Evolutionary conservation across 805 yeast species (phyloP).

Genomic region (Metschnikowia aberdeeniae): DNA sequence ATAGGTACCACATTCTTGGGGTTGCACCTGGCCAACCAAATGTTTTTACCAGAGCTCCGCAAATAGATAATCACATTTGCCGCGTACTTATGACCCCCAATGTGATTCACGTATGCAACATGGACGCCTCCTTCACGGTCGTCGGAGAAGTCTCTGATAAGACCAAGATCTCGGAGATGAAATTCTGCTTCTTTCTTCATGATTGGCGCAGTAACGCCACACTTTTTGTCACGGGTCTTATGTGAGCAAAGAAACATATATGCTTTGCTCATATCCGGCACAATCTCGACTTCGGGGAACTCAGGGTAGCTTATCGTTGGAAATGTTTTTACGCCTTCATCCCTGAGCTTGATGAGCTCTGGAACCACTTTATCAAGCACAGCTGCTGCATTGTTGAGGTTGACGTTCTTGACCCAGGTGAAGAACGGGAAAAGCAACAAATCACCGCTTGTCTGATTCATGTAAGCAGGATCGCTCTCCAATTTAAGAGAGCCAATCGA

Average conservation of each 20-base stretch:
- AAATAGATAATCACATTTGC: slow-evolving; percentile 82
- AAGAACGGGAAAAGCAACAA: slow-evolving; percentile 70
- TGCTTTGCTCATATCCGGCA: slow-evolving; percentile 29
- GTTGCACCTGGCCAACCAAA: slow-evolving; percentile 84
- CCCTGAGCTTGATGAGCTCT: slow-evolving; percentile 27
- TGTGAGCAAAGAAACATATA: slow-evolving; percentile 83
- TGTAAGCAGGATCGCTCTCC: slow-evolving; percentile 39
- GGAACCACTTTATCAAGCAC: slow-evolving; percentile 47
- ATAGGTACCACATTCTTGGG: slow-evolving; percentile 75
- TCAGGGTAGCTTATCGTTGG: slow-evolving; percentile 8
- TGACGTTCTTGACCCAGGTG: slow-evolving; percentile 58
- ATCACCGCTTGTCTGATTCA: slow-evolving; percentile 48
- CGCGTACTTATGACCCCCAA: slow-evolving; percentile 94
- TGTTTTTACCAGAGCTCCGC: slow-evolving; percentile 60
- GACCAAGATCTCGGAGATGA: slow-evolving; percentile 64
- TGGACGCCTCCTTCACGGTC: slow-evolving; percentile 68
- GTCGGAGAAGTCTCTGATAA: slow-evolving; percentile 75
- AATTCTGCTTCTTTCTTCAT: slow-evolving; percentile 75
- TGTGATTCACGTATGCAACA: slow-evolving; percentile 73
- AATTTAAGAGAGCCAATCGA: slow-evolving; percentile 47
- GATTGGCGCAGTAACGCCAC: slow-evolving; percentile 92
- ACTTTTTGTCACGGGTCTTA: slow-evolving; percentile 82
- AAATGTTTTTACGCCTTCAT: slow-evolving; percentile 6
- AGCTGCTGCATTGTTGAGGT: slow-evolving; percentile 36
- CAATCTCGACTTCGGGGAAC: slow-evolving; percentile 31